phyloP scores from a whole-genome alignment of 495 filamentous ascomycete genomes.

The Podospora conica region DNA sequence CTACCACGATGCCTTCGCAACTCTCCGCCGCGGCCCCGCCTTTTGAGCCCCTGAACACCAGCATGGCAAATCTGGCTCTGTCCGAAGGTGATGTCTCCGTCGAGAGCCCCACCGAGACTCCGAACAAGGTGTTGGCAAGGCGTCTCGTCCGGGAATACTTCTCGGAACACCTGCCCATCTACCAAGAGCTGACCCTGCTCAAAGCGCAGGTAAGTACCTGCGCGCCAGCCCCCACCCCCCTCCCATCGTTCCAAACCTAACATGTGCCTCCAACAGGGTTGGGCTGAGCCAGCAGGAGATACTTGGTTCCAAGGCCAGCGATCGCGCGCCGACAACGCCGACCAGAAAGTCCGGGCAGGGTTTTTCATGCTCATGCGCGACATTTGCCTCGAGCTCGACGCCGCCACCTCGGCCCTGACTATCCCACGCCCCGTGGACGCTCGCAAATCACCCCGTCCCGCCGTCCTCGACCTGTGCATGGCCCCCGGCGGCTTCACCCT shows the following conservation, averaged over 20 bases:
- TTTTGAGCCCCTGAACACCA: neutral
- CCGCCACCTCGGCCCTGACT: neutral
- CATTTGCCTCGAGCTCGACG: neutral
- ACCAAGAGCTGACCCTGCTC: neutral
- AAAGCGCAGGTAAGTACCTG: neutral
- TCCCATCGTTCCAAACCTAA: neutral
- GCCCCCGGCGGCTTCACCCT: conserved; percentile 50
- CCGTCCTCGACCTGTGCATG: conserved; percentile 53
- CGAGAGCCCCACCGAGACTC: neutral
- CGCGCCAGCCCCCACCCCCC: neutral
- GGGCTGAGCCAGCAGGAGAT: neutral
- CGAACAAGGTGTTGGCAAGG: neutral
- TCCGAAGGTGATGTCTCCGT: neutral
- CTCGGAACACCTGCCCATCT: neutral
- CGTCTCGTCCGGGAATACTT: neutral
- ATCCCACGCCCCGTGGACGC: neutral
- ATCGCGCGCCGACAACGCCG: neutral
- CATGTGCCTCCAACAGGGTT: neutral
- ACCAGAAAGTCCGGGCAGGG: neutral
- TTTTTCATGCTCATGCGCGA: neutral
- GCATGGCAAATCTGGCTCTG: neutral
- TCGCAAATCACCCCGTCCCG: neutral
- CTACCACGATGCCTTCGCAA: neutral
- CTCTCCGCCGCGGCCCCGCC: neutral
- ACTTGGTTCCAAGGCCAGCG: neutral